A percentile compares a stretch with the other conserved stretches of the same genome.
Conservation (phyloP, 345 rosid genomes). For the Arabidopsis thaliana region DNA sequence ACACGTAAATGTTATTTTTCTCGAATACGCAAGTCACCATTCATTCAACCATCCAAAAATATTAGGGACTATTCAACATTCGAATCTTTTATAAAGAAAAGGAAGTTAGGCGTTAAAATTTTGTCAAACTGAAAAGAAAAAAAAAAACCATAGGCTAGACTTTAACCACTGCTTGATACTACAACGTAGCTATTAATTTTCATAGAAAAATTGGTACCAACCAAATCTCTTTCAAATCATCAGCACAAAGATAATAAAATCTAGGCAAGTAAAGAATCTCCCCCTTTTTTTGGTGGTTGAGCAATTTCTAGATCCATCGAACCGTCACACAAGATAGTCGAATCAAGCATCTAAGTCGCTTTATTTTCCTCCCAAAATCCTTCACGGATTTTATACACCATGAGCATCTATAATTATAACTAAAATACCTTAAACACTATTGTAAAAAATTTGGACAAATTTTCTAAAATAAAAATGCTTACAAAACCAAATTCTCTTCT, state of each 20-base stretch:
- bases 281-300: slow-evolving; percentile 8
- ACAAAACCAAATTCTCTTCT: slow-evolving; percentile 19
- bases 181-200: slow-evolving; percentile 27
- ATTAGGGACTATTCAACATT: slow-evolving; percentile 4
- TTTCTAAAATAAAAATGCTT: background rate
- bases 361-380: slow-evolving; percentile 41
- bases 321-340: slow-evolving; percentile 37
- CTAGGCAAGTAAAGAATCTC: slow-evolving; percentile 46
- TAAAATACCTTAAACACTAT: slow-evolving; percentile 11
- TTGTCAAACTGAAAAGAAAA: slow-evolving; percentile 15
- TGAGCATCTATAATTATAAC: slow-evolving; percentile 18
- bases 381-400: slow-evolving; percentile 35
- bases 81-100: background rate
- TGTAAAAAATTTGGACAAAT: background rate
- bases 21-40: background rate
- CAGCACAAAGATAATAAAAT: slow-evolving; percentile 35
- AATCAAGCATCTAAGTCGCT: slow-evolving; percentile 44
- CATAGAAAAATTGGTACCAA: slow-evolving; percentile 16
- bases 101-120: slow-evolving; percentile 27
- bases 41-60: slow-evolving; percentile 3
- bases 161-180: slow-evolving; percentile 34
- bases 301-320: slow-evolving; percentile 44
- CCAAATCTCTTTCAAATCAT: slow-evolving; percentile 41
- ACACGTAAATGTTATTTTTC: background rate
- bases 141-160: slow-evolving; percentile 2